These are phyloP conservation scores for Penicillium thymicola DNA, from an alignment of 2,329 filamentous ascomycete species.

Conservation along the genomic window DNA sequence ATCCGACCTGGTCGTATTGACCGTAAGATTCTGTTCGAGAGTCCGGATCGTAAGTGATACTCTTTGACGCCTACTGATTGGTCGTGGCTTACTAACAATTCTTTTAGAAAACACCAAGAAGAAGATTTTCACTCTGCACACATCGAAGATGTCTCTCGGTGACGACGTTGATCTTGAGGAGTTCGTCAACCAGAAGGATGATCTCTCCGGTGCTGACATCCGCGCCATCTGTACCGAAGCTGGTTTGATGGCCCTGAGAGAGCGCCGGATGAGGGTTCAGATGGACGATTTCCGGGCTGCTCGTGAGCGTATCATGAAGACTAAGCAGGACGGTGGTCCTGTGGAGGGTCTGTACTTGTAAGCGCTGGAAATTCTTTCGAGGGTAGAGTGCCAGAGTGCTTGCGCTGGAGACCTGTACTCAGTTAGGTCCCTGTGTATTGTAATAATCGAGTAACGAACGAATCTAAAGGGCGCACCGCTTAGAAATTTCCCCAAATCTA, in stretches of 20 bases:
- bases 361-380: slow-evolving; percentile 17
- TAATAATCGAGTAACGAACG: slow-evolving; percentile 20
- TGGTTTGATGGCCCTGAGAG: slow-evolving; percentile 86
- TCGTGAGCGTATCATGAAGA: slow-evolving; percentile 91
- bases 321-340: slow-evolving; percentile 97
- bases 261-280: slow-evolving; percentile 95
- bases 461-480: slow-evolving; percentile 6
- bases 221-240: slow-evolving; percentile 98
- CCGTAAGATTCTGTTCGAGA: slow-evolving; percentile 85
- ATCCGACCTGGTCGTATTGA: slow-evolving; percentile 98
- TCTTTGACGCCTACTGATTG: not conserved
- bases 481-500: not conserved
- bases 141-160: slow-evolving; percentile 95
- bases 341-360: slow-evolving; percentile 95
- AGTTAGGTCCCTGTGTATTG: slow-evolving; percentile 23
- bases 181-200: slow-evolving; percentile 98
- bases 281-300: slow-evolving; percentile 97
- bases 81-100: slow-evolving; percentile 20
- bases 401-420: slow-evolving; percentile 5
- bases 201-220: slow-evolving; percentile 94
- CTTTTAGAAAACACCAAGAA: slow-evolving; percentile 74
- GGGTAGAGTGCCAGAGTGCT: not conserved
- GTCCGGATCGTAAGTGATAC: slow-evolving; percentile 59
- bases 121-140: slow-evolving; percentile 98
- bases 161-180: slow-evolving; percentile 98